Base-by-base conservation (phyloP, 352 stramenopile species). In the Pythium monospermum region DNA sequence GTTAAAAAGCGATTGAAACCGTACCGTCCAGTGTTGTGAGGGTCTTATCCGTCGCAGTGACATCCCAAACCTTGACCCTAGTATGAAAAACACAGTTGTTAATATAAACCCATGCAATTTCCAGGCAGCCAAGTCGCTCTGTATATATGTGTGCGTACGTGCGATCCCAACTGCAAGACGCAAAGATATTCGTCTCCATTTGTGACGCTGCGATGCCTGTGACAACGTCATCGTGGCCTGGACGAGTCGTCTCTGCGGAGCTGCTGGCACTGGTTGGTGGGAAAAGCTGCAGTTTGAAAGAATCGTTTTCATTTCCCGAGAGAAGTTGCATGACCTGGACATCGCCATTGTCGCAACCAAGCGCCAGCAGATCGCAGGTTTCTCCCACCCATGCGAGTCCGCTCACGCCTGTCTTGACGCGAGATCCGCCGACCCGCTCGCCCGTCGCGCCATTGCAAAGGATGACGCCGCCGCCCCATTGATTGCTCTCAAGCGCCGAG, bases 61-160 rank as follows among this genome's bases (percentile, higher is more conserved):
- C 56, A 65, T 93, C 75, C 82, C 82, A 93, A 4, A 93, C 22
- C 57, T 91, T 91, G 43, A 91, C 77, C 5, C 77, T 88, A 22
- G 19, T 19, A 28, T n/a, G n/a, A n/a, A n/a, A n/a, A n/a, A n/a
- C n/a, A n/a, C n/a, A n/a, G n/a, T n/a, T n/a, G n/a, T n/a, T n/a
- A n/a, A n/a, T n/a, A n/a, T n/a, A n/a, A n/a, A n/a, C n/a, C n/a
- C n/a, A n/a, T n/a, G n/a, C n/a, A n/a, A n/a, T n/a, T n/a, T n/a
- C n/a, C n/a, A n/a, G n/a, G n/a, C n/a, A n/a, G n/a, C n/a, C n/a
- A n/a, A n/a, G n/a, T n/a, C n/a, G n/a, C n/a, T n/a, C n/a, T n/a
- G n/a, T n/a, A n/a, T n/a, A n/a, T n/a, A n/a, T n/a, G n/a, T n/a
- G n/a, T n/a, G 67, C 72, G 46, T 62, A 88, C 77, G 64, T 88